phyloP scores from a whole-genome alignment of 805 yeast species.

The Candida vartiovaarae region DNA sequence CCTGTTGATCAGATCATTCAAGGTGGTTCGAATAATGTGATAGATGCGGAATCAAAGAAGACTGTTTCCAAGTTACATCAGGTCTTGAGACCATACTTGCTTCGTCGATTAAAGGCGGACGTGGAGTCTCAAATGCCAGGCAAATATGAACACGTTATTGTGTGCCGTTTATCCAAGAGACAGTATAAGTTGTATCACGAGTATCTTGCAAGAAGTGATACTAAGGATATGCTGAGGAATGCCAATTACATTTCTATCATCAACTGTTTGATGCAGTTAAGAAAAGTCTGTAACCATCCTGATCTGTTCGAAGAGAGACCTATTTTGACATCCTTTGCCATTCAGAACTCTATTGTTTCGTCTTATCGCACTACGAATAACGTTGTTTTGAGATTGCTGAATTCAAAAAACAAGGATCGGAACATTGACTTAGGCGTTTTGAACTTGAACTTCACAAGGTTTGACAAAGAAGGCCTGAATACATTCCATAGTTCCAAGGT shows the following conservation, averaged over 20 bases:
- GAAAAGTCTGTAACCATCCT: constrained; percentile 96
- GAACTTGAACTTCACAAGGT: constrained; percentile 53
- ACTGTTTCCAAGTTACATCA: constrained; percentile 89
- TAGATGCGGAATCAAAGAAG: constrained; percentile 71
- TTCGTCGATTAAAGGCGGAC: constrained; percentile 89
- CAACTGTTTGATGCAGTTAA: constrained; percentile 93
- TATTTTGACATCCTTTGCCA: constrained; percentile 80
- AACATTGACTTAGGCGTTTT: constrained; percentile 46
- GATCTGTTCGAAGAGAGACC: constrained; percentile 96
- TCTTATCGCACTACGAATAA: constrained; percentile 37
- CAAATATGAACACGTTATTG: constrained; percentile 89
- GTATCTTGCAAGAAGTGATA: constrained; percentile 94
- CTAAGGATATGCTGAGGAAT: constrained; percentile 86
- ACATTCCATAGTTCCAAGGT: constrained; percentile 41
- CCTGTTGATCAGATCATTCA: constrained; percentile 93
- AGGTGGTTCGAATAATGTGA: constrained; percentile 44
- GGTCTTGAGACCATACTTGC: constrained; percentile 84
- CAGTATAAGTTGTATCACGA: constrained; percentile 92
- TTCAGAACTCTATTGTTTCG: constrained; percentile 56
- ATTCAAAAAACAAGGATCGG: constrained; percentile 20
- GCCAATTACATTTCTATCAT: constrained; percentile 94
- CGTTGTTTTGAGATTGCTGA: constrained; percentile 29
- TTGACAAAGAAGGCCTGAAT: constrained; percentile 26
- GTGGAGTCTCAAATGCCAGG: constrained; percentile 99
- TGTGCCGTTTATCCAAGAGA: constrained; percentile 86